Percentiles rank a stretch among this genome's conserved stretches.
Evolutionary conservation across 495 filamentous ascomycete genomes (phyloP).

Genomic region (Trichoderma gamsii): DNA sequence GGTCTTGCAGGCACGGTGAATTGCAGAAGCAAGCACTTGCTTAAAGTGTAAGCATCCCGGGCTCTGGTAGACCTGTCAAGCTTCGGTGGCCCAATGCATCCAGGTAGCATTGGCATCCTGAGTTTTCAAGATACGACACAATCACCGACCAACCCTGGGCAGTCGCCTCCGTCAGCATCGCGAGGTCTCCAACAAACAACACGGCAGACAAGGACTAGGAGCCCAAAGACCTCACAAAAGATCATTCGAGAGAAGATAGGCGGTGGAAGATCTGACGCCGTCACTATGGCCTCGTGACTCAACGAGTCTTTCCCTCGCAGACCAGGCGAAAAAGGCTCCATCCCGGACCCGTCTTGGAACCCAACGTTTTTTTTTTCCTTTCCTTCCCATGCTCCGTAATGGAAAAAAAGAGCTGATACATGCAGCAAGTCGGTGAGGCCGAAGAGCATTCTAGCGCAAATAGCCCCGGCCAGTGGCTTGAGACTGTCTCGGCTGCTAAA

Average conservation of each 20-base stretch:
- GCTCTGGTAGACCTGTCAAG: neutral
- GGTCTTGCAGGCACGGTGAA: neutral
- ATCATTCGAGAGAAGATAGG: neutral
- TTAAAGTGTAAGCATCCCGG: neutral
- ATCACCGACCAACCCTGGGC: neutral
- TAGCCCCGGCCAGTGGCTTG: slow-evolving; percentile 1
- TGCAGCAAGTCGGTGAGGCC: slow-evolving; percentile 13
- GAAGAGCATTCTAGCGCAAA: slow-evolving; percentile 1
- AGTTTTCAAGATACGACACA: neutral
- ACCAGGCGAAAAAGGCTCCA: neutral
- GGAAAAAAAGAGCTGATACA: neutral
- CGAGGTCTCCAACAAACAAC: neutral
- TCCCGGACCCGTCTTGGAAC: neutral
- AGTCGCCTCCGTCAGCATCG: slow-evolving; percentile 7
- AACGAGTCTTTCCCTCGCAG: neutral
- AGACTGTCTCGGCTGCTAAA: slow-evolving; percentile 3
- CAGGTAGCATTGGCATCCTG: neutral
- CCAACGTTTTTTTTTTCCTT: neutral
- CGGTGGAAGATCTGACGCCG: slow-evolving; percentile 1
- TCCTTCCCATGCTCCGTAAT: neutral
- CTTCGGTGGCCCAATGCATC: neutral
- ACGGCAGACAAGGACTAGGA: neutral
- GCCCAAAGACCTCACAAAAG: neutral
- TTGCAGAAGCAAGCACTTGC: neutral
- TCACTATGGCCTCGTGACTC: slow-evolving; percentile 11